Base-by-base conservation (phyloP, 2,329 filamentous ascomycete species). In the Aureobasidium sp. region DNA sequence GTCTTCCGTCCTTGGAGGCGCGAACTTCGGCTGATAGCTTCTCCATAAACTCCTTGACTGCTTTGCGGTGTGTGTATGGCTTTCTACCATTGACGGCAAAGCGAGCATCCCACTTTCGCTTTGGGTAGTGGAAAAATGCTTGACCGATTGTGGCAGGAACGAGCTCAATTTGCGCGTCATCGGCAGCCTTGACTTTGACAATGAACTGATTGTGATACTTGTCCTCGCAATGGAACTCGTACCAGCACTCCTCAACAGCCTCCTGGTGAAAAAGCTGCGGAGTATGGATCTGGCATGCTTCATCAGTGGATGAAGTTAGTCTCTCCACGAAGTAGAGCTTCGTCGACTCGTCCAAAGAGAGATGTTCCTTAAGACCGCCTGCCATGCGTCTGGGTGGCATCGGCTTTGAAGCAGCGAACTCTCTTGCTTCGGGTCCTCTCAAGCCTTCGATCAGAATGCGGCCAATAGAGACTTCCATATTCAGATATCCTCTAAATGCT, bases 91-190 rank as follows among this genome's bases (percentile, higher is more conserved):
- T 42, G 32, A 62, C 55, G 5, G 37, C 47, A 21, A 66, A 59
- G 29, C 62, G 48, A 37, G 67, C 64, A 50, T 69, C 68, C 66
- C 66, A 69, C 0, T 62, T 52, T 1, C 63, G 66, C 45, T 64
- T 53, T 6, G 68, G 66, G 39, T 62, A 68, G 44, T 69, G 67
- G n/a, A 67, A 58, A 59, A 65, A 66, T 6, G 59, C 34, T 15
- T 41, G 54, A 6, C 61, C 62, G 7, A 61, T 49, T 1, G 34
- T 30, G 8, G 48, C 9, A 5, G 62, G 15, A 29, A 21, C 8
- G 2, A 45, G 39, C 2, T 32, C 21, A 30, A 54, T 21, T 2
- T 57, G 32, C 3, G 45, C 44, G 21, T 50, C 44, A 2, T 58
- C 42, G 8, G 15, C 13, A 3, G 27, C 29, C 5, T 59, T 44